Conservation (phyloP, 148 eudicot species). For the Tetragonia tetragonoides region DNA sequence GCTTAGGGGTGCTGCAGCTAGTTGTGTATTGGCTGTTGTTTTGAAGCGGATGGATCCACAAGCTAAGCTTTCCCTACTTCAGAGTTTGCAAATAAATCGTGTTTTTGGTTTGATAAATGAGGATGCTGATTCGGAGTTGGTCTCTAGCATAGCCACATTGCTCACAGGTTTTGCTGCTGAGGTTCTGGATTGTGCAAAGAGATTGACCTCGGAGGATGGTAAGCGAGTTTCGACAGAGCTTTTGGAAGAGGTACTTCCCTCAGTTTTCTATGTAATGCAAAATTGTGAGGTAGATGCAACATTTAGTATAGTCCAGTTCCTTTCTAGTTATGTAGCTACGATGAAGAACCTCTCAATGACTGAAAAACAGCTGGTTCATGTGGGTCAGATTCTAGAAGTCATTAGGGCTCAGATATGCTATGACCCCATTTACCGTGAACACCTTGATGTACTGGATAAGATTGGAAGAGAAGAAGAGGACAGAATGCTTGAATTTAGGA, state of each 20-base stretch:
- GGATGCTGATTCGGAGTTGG: slow-evolving; percentile 73
- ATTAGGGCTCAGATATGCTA: slow-evolving; percentile 72
- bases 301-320: slow-evolving; percentile 74
- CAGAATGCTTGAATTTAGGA: slow-evolving; percentile 83
- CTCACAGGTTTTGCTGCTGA: slow-evolving; percentile 87
- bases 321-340: slow-evolving; percentile 77
- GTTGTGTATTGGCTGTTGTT: slow-evolving; percentile 74
- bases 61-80: slow-evolving; percentile 61
- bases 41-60: slow-evolving; percentile 83
- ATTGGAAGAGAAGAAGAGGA: slow-evolving; percentile 92
- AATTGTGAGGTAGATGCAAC: slow-evolving; percentile 69
- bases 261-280: slow-evolving; percentile 71
- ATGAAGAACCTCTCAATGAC: slow-evolving; percentile 75
- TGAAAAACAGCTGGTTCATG: slow-evolving; percentile 68
- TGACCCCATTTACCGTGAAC: slow-evolving; percentile 72
- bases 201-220: slow-evolving; percentile 56
- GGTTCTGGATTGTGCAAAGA: slow-evolving; percentile 68
- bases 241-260: slow-evolving; percentile 85
- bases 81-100: slow-evolving; percentile 68
- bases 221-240: slow-evolving; percentile 56
- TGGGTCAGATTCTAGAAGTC: slow-evolving; percentile 82
- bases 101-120: slow-evolving; percentile 62
- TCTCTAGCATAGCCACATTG: slow-evolving; percentile 66
- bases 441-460: slow-evolving; percentile 74
- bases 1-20: slow-evolving; percentile 71